Percentiles rank a stretch among this genome's conserved stretches.
Evolutionary conservation across 1,139 yeast species (phyloP).

Genomic region (Hansenula anomala): DNA sequence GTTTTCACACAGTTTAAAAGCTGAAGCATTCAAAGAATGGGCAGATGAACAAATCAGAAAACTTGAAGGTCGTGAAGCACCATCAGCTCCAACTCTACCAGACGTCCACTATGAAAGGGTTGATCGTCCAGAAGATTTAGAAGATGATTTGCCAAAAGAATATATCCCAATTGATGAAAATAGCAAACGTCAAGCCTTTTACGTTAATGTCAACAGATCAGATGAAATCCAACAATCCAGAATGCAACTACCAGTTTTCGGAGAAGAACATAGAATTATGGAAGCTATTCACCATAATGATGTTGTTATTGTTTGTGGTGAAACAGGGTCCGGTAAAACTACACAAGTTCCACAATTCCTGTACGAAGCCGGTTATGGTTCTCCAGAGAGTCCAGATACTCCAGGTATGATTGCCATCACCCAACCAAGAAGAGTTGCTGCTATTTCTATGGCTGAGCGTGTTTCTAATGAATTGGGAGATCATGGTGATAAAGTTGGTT

Average conservation of each 20-base stretch:
- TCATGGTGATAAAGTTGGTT: constrained; percentile 72
- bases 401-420: constrained; percentile 96
- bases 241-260: constrained; percentile 77
- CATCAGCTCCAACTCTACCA: constrained; percentile 44
- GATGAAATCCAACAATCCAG: constrained; percentile 64
- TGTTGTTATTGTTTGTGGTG: constrained; percentile 89
- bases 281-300: constrained; percentile 94
- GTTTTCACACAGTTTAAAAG: constrained; percentile 27
- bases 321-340: constrained; percentile 82
- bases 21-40: constrained; percentile 49
- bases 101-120: constrained; percentile 42
- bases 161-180: constrained; percentile 50
- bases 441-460: constrained; percentile 94
- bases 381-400: constrained; percentile 47
- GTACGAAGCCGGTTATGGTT: constrained; percentile 86
- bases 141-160: constrained; percentile 57
- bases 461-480: constrained; percentile 81
- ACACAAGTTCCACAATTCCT: constrained; percentile 77
- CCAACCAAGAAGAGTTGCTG: constrained; percentile 98
- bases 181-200: constrained; percentile 58
- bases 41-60: constrained; percentile 42
- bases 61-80: constrained; percentile 52
- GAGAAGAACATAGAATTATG: constrained; percentile 91
- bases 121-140: constrained; percentile 58
- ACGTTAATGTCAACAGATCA: constrained; percentile 61